phyloP scores from a whole-genome alignment of 2,329 filamentous ascomycete species.

The Onygenales sp. region DNA sequence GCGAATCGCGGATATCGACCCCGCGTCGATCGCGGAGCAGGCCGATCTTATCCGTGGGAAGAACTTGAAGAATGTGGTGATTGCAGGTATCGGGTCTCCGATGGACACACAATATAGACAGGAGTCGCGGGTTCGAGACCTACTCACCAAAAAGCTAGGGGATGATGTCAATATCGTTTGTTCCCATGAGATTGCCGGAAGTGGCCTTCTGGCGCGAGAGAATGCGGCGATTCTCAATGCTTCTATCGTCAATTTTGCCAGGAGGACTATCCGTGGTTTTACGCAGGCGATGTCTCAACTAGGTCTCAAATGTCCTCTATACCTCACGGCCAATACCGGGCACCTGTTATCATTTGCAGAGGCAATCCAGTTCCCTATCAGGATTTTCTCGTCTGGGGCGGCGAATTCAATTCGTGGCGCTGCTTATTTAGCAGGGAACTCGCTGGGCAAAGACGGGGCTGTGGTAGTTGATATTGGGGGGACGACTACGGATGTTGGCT shows the following conservation, averaged over 20 bases:
- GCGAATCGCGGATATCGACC: slow-evolving; percentile 1
- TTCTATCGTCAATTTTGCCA: slow-evolving; percentile 49
- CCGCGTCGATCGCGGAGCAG: neutral
- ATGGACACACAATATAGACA: slow-evolving; percentile 7
- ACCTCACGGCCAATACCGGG: slow-evolving; percentile 56
- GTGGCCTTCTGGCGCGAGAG: slow-evolving; percentile 47
- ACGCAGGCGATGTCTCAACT: slow-evolving; percentile 42
- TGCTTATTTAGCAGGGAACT: slow-evolving; percentile 44
- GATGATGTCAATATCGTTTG: slow-evolving; percentile 5
- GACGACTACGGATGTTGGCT: slow-evolving; percentile 56
- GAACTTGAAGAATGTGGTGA: slow-evolving; percentile 5
- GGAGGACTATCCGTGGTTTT: slow-evolving; percentile 49
- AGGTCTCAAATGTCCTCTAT: slow-evolving; percentile 45
- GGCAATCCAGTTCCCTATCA: slow-evolving; percentile 49
- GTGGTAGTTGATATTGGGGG: slow-evolving; percentile 56
- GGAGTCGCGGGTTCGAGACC: slow-evolving; percentile 3
- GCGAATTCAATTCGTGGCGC: slow-evolving; percentile 57
- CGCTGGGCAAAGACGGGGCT: slow-evolving; percentile 16
- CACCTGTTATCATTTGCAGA: slow-evolving; percentile 47
- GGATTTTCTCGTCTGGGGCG: slow-evolving; percentile 54
- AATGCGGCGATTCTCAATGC: slow-evolving; percentile 58
- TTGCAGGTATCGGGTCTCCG: slow-evolving; percentile 7
- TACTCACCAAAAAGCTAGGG: slow-evolving; percentile 1
- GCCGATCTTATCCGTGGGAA: slow-evolving; percentile 1
- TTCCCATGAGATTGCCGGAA: slow-evolving; percentile 15